Percentiles rank a stretch among this genome's conserved stretches.
These are phyloP conservation scores for Choiromyces venosus DNA, from an alignment of 495 filamentous ascomycete species.

Conservation along the genomic window DNA sequence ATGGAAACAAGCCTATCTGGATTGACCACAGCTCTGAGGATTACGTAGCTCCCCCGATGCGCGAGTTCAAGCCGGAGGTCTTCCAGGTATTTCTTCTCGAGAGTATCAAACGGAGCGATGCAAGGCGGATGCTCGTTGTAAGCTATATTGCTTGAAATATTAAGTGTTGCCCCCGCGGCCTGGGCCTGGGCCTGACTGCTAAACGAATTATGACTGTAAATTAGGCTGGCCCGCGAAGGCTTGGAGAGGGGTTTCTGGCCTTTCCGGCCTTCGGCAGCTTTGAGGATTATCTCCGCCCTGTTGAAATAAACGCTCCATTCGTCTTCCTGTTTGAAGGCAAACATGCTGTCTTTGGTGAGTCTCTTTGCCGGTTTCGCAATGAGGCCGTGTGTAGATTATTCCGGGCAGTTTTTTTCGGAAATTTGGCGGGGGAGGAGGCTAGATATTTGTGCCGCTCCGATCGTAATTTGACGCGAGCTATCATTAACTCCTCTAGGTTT, in stretches of 20 bases:
- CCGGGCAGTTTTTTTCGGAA: not conserved
- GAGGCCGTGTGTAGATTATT: not conserved
- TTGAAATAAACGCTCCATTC: not conserved
- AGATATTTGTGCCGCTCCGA: not conserved
- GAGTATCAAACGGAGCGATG: conserved; percentile 1
- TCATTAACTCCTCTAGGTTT: not conserved
- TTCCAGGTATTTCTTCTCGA: conserved; percentile 20
- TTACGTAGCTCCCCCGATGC: conserved; percentile 23
- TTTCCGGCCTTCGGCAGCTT: not conserved
- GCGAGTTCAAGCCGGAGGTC: conserved; percentile 16
- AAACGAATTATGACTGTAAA: not conserved
- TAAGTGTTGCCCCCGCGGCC: too few relatives aligned
- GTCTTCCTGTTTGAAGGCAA: not conserved
- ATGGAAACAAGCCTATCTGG: conserved; percentile 14
- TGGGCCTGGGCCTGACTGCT: not conserved
- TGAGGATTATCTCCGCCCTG: not conserved
- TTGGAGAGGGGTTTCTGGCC: not conserved
- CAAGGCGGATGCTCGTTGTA: conserved; percentile 19
- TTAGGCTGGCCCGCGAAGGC: not conserved
- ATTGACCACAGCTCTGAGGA: conserved; percentile 15
- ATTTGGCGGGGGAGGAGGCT: not conserved
- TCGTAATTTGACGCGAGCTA: not conserved
- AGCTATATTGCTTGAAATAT: not conserved
- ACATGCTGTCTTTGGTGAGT: not conserved
- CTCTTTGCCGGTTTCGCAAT: not conserved